Evolutionary conservation across 2,329 filamentous ascomycete genomes (phyloP), one percentile per base, ranked within the genome.

Genomic region (Blastomyces gilchristii): DNA sequence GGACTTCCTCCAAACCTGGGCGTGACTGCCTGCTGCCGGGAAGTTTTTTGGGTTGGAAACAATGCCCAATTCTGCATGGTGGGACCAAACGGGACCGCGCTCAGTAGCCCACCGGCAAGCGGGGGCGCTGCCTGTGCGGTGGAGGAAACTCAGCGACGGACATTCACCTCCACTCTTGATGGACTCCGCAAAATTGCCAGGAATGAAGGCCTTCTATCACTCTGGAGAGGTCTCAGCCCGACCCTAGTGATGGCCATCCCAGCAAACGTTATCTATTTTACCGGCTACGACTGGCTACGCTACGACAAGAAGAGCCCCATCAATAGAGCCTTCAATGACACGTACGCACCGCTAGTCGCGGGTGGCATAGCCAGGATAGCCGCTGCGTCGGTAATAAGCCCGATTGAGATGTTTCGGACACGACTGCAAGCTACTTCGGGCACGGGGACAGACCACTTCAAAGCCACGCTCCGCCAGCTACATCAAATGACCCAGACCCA

Each of bases 211-310:
- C 72, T 91, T 14, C 83, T 84, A 34, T 94, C 92, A 1, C 78
- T 99, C 45, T 99, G 94, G 93, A 85, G 94, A 65, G 94, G 94
- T 0, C 79, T 99, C 5, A 95, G 90, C n/a, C 93, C 94, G 0
- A 99, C 94, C 0, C 79, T 99, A 28, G 83, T 91, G 67, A 99
- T 99, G 94, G 87, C 91, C 0, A 84, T 99, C 6, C 94, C 94
- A 0, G 91, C 87, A 34, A 99, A 99, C 73, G 94, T 99, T 68
- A 97, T 99, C 68, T 99, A 99, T 77, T 97, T 97, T 71, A 95
- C 94, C 14, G 94, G 94, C 49, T 99, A 99, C 76, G 94, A 99
- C 72, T 97, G 91, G 88, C 75, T 99, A 64, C 87, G 94, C 45
- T 89, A 83, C 67, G 88, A 90, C 69, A 79, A 80, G 0, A 78